phyloP scores from a whole-genome alignment of 805 yeast genomes.

The Candida cerambycidarum region DNA sequence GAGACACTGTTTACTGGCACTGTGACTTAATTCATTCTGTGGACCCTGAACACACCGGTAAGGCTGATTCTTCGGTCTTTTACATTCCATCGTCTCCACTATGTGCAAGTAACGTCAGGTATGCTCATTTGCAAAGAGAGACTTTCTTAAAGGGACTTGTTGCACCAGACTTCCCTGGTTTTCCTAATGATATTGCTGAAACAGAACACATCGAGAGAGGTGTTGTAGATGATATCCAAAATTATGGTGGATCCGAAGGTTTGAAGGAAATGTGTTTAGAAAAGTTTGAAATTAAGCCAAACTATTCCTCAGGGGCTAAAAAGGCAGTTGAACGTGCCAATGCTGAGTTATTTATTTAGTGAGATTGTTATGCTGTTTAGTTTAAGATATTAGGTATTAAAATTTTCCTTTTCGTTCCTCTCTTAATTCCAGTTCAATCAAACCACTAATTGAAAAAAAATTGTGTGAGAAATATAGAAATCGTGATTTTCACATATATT shows the following conservation, averaged over 20 bases:
- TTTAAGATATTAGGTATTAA: too few relatives aligned
- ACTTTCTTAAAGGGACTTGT: slow-evolving; percentile 13
- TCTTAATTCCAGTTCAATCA: too few relatives aligned
- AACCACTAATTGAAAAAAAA: too few relatives aligned
- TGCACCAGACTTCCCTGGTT: slow-evolving; percentile 28
- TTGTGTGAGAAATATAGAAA: too few relatives aligned
- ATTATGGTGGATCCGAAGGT: slow-evolving; percentile 15
- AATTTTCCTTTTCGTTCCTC: too few relatives aligned
- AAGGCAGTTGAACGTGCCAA: not conserved
- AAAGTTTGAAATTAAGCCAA: slow-evolving; percentile 13
- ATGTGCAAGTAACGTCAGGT: slow-evolving; percentile 15
- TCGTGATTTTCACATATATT: too few relatives aligned
- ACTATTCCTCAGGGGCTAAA: slow-evolving; percentile 14
- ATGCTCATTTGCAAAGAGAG: slow-evolving; percentile 8
- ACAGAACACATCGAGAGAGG: slow-evolving; percentile 22
- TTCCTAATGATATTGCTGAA: slow-evolving; percentile 21
- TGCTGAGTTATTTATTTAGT: too few relatives aligned
- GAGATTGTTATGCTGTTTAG: too few relatives aligned
- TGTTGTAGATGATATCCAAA: slow-evolving; percentile 17
- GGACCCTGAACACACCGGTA: slow-evolving; percentile 34
- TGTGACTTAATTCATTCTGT: slow-evolving; percentile 42
- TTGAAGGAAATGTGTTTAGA: slow-evolving; percentile 20
- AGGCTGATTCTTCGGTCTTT: slow-evolving; percentile 36
- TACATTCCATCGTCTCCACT: slow-evolving; percentile 38
- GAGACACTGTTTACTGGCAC: slow-evolving; percentile 46